A percentile compares a stretch with the other conserved stretches of the same genome.
phyloP scores from a whole-genome alignment of 1,284 basidiomycete species.

The Neotropicomus parvogracilis region DNA sequence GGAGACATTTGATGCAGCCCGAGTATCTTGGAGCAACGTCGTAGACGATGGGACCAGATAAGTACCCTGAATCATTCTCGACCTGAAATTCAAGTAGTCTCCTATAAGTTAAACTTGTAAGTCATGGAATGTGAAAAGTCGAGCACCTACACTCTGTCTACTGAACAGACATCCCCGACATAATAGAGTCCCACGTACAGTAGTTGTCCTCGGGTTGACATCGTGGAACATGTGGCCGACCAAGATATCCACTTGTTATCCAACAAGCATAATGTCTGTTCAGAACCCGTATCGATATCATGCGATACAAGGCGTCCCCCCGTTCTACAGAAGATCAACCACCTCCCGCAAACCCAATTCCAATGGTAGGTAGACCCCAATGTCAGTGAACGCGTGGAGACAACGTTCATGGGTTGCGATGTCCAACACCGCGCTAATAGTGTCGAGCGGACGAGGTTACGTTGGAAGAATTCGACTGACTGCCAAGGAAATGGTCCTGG shows the following conservation, averaged over 20 bases:
- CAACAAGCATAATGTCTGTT: neutral
- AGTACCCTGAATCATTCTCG: neutral
- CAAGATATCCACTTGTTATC: neutral
- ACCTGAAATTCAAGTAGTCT: neutral
- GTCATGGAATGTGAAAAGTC: neutral
- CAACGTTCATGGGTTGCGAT: neutral
- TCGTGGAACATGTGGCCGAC: neutral
- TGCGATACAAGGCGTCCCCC: neutral
- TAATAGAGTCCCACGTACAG: neutral
- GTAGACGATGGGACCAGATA: neutral
- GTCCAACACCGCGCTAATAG: neutral
- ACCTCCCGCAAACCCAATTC: neutral
- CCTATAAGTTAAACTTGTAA: neutral
- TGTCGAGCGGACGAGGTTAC: neutral
- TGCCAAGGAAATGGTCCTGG: constrained; percentile 1
- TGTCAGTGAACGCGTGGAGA: neutral
- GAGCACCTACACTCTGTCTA: neutral
- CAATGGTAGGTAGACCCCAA: neutral
- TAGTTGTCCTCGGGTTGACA: neutral
- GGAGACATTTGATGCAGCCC: neutral
- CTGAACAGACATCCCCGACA: neutral
- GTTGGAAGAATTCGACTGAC: neutral
- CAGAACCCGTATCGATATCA: neutral
- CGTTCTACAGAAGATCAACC: neutral
- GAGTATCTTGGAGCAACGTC: neutral